Conservation (phyloP, 2,329 filamentous ascomycete genomes). For the Rhynchosporium agropyri region DNA sequence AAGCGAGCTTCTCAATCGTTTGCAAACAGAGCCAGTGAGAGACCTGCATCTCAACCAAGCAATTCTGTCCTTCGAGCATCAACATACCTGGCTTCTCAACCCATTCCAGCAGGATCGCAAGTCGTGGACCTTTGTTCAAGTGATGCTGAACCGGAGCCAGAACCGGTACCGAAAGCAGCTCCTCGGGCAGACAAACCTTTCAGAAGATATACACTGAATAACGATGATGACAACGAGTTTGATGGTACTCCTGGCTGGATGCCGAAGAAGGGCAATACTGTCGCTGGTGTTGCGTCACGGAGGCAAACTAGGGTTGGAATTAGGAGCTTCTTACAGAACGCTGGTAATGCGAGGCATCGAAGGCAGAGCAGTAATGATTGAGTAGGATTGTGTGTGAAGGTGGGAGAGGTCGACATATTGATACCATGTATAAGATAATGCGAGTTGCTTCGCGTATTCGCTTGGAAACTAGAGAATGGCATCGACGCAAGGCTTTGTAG, state of each 20-base stretch:
- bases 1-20: constrained; percentile 13
- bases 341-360: constrained; percentile 27
- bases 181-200: constrained; percentile 3
- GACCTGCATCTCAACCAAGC: constrained; percentile 19
- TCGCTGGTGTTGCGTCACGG: constrained; percentile 21
- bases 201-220: constrained; percentile 4
- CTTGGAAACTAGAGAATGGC: background rate
- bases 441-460: background rate
- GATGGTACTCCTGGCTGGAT: constrained; percentile 26
- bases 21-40: background rate
- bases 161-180: background rate
- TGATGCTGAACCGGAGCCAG: constrained; percentile 27
- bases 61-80: constrained; percentile 14
- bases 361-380: constrained; percentile 21
- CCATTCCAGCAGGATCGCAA: constrained; percentile 43
- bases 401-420: background rate
- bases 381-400: constrained; percentile 17
- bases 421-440: constrained; percentile 4
- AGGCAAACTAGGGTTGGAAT: constrained; percentile 25
- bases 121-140: constrained; percentile 44
- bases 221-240: constrained; percentile 25
- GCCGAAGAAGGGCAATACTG: constrained; percentile 26
- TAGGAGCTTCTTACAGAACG: constrained; percentile 28
- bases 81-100: constrained; percentile 23
- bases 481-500: background rate